phyloP scores from a whole-genome alignment of 768 basidiomycete species.

The Rubroboletus satanas region DNA sequence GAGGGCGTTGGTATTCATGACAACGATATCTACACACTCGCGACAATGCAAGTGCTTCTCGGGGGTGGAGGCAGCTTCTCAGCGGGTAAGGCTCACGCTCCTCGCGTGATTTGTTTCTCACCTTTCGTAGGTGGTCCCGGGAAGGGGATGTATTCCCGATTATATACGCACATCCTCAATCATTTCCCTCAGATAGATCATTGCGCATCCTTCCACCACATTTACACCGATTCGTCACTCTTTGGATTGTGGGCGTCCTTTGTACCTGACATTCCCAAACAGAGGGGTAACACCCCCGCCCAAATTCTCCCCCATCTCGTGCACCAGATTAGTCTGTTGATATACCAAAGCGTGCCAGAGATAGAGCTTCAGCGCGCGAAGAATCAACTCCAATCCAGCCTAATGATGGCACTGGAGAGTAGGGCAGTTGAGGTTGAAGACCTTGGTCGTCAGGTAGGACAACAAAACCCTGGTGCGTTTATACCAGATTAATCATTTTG shows the following conservation, averaged over 20 bases:
- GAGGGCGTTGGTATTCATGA: slow-evolving; percentile 91
- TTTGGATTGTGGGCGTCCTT: slow-evolving; percentile 91
- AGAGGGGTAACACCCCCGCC: slow-evolving; percentile 57
- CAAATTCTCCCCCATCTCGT: slow-evolving; percentile 82
- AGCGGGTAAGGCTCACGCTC: slow-evolving; percentile 50
- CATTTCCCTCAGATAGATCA: slow-evolving; percentile 92
- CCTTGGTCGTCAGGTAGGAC: slow-evolving; percentile 77
- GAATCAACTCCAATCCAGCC: slow-evolving; percentile 88
- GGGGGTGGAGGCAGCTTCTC: slow-evolving; percentile 97
- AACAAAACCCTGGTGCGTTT: background rate
- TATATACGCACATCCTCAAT: slow-evolving; percentile 95
- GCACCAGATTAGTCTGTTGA: slow-evolving; percentile 79
- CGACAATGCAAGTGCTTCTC: slow-evolving; percentile 90
- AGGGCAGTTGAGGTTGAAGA: slow-evolving; percentile 83
- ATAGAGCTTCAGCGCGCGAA: slow-evolving; percentile 82
- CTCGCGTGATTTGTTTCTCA: slow-evolving; percentile 1
- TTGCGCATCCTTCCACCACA: slow-evolving; percentile 96
- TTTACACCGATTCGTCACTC: slow-evolving; percentile 89
- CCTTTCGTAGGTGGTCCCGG: slow-evolving; percentile 75
- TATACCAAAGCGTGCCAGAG: slow-evolving; percentile 63
- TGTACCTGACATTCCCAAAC: slow-evolving; percentile 55
- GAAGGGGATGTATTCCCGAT: slow-evolving; percentile 97
- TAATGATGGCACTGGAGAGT: slow-evolving; percentile 95
- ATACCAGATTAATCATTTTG: background rate
- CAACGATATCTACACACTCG: slow-evolving; percentile 87